phyloP scores from a whole-genome alignment of 768 basidiomycete species.

The Russula dissimulans region DNA sequence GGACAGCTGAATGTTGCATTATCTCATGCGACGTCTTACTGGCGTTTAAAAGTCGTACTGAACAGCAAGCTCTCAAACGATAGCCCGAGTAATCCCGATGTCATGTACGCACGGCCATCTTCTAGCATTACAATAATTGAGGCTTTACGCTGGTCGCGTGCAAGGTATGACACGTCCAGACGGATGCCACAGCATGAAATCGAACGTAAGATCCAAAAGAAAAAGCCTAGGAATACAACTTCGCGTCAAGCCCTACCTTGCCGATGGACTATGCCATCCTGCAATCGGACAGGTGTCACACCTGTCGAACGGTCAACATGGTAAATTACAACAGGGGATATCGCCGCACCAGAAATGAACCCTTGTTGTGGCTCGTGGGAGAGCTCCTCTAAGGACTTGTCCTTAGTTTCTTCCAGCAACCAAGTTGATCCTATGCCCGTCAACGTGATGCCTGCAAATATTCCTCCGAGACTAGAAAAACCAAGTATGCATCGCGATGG shows the following conservation, averaged over 20 bases:
- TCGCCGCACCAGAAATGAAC: slow-evolving; percentile 20
- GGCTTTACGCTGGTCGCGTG: no score
- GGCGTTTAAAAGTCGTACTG: no score
- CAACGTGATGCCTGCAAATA: slow-evolving; percentile 38
- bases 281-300: neutral
- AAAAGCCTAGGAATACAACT: neutral
- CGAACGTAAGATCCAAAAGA: neutral
- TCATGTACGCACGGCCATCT: no score
- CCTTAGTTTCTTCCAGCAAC: slow-evolving; percentile 35
- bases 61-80: no score
- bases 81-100: no score
- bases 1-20: no score
- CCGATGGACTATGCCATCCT: neutral
- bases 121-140: no score
- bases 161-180: no score
- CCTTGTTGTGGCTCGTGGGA: slow-evolving; percentile 28
- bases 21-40: no score
- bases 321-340: neutral
- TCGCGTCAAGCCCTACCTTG: neutral
- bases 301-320: neutral
- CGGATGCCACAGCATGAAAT: no score
- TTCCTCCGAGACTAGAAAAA: slow-evolving; percentile 26
- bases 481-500: neutral
- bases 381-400: slow-evolving; percentile 26
- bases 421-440: slow-evolving; percentile 34